Percentiles rank a stretch among this genome's conserved stretches.
Evolutionary conservation across 2,329 filamentous ascomycete species (phyloP).

Genomic region (Zasmidium angulare): DNA sequence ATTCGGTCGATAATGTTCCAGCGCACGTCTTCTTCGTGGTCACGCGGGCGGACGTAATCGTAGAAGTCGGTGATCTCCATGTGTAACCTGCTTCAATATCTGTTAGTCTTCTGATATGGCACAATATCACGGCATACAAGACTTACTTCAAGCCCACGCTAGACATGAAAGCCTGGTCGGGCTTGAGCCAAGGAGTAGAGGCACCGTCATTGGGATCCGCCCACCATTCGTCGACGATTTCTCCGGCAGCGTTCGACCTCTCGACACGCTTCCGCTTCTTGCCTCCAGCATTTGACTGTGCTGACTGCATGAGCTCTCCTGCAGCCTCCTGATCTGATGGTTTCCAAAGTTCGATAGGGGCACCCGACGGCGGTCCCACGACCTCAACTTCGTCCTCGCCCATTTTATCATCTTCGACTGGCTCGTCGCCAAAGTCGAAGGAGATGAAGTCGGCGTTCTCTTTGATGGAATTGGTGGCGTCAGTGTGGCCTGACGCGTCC

Average conservation of each 20-base stretch:
- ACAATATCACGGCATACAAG: constrained; percentile 1
- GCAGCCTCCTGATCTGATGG: constrained; percentile 25
- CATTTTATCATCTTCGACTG: constrained; percentile 32
- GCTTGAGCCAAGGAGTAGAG: constrained; percentile 62
- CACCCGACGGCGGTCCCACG: no score
- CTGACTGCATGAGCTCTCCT: constrained; percentile 3
- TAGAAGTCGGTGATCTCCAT: constrained; percentile 91
- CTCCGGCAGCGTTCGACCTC: constrained; percentile 37
- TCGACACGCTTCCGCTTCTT: constrained; percentile 68
- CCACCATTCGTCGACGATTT: constrained; percentile 47
- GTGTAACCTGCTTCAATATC: constrained; percentile 60
- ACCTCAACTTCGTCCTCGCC: constrained; percentile 18
- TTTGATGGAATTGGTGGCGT: constrained; percentile 34
- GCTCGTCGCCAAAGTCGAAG: constrained; percentile 42
- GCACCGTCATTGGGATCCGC: constrained; percentile 33
- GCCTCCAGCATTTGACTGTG: constrained; percentile 48
- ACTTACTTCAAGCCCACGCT: constrained; percentile 28
- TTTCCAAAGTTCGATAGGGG: constrained; percentile 21
- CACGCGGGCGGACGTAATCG: constrained; percentile 73
- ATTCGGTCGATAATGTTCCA: constrained; percentile 70
- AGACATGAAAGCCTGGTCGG: constrained; percentile 46
- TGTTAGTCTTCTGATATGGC: constrained; percentile 36
- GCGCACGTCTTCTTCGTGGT: constrained; percentile 76
- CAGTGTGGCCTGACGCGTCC: constrained; percentile 57
- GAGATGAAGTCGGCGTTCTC: constrained; percentile 83